A percentile compares a stretch with the other conserved stretches of the same genome.
phyloP scores from a whole-genome alignment of 441 rosid species.

The Gossypium davidsonii region DNA sequence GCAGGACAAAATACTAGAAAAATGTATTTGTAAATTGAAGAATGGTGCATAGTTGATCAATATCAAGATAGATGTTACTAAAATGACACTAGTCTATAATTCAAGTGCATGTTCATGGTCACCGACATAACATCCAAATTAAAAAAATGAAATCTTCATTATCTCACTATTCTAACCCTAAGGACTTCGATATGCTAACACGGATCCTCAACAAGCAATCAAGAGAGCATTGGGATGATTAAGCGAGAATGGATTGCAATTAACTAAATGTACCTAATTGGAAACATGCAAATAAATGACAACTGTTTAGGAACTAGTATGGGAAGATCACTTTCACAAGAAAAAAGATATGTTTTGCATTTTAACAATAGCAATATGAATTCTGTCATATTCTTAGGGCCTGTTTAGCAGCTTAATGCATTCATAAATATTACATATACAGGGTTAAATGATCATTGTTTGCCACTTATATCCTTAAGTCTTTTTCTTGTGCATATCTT shows the following conservation, averaged over 20 bases:
- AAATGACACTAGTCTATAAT: not conserved
- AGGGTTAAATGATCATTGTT: not conserved
- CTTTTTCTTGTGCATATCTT: slow-evolving; percentile 4
- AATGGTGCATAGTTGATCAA: not conserved
- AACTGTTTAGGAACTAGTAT: not conserved
- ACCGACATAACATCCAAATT: too few species aligned
- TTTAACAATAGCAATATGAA: not conserved
- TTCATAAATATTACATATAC: not conserved
- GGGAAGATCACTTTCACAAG: not conserved
- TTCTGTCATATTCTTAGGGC: not conserved
- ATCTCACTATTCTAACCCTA: too few species aligned
- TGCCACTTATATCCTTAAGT: not conserved
- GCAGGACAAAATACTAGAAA: not conserved
- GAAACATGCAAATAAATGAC: not conserved
- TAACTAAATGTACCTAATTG: not conserved
- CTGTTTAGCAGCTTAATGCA: not conserved
- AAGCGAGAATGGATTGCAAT: not conserved
- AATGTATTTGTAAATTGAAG: not conserved
- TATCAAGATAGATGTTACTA: not conserved
- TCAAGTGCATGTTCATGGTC: too few species aligned
- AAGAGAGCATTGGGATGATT: too few species aligned
- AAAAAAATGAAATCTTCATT: too few species aligned
- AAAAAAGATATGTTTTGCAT: not conserved
- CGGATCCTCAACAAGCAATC: too few species aligned
- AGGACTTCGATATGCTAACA: too few species aligned